phyloP scores from a whole-genome alignment of 2,329 filamentous ascomycete genomes.

The Penicillium sp. region DNA sequence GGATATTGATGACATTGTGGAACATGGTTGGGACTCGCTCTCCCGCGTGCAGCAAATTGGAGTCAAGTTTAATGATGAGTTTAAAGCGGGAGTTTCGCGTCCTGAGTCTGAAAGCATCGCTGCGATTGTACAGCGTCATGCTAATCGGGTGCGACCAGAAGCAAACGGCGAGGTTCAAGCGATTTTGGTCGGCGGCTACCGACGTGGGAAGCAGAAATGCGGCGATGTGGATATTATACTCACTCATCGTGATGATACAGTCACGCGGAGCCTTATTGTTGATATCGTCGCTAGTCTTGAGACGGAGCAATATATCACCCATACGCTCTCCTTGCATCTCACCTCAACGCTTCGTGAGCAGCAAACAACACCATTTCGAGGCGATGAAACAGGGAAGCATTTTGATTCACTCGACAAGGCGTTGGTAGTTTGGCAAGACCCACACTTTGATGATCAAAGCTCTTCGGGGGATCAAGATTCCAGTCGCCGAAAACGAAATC shows the following conservation, averaged over 20 bases:
- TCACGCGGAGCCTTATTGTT: constrained; percentile 69
- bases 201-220: constrained; percentile 70
- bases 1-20: constrained; percentile 81
- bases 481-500: constrained; percentile 52
- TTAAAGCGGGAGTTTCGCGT: constrained; percentile 69
- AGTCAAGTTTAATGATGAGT: constrained; percentile 89
- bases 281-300: constrained; percentile 73
- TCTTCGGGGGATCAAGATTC: background rate
- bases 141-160: constrained; percentile 60
- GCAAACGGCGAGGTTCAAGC: constrained; percentile 52
- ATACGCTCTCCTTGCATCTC: constrained; percentile 71
- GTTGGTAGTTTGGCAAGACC: constrained; percentile 86
- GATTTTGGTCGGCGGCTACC: constrained; percentile 75
- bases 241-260: constrained; percentile 69
- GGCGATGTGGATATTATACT: constrained; percentile 87
- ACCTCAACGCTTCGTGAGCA: constrained; percentile 74
- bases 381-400: constrained; percentile 45
- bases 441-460: constrained; percentile 46
- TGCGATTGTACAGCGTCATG: constrained; percentile 63
- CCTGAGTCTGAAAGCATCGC: constrained; percentile 72
- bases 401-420: constrained; percentile 93
- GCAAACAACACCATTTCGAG: constrained; percentile 57
- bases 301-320: constrained; percentile 69
- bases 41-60: constrained; percentile 88
- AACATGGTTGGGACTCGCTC: constrained; percentile 74